Evolutionary conservation across 495 filamentous ascomycete genomes (phyloP).

Genomic region (Rhizodiscina lignyota): DNA sequence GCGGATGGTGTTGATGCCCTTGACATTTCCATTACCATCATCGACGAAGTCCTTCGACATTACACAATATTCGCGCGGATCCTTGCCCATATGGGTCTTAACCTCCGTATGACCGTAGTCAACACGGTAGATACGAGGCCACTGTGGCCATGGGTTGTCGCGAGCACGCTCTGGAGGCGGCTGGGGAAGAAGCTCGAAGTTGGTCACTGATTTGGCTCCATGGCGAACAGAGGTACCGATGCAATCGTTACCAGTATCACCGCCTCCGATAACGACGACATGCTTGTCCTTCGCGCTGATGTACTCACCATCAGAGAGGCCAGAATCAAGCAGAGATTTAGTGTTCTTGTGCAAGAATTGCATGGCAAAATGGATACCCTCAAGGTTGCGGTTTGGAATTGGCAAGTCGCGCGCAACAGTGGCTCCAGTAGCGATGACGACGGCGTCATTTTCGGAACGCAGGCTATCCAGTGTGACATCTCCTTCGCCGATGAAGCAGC

Average conservation of each 20-base stretch:
- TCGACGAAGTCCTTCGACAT: constrained; percentile 98
- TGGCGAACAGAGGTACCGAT: constrained; percentile 97
- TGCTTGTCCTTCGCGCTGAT: constrained; percentile 96
- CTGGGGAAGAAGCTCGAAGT: constrained; percentile 95
- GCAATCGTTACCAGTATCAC: constrained; percentile 98
- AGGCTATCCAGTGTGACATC: constrained; percentile 57
- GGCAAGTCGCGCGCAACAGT: constrained; percentile 94
- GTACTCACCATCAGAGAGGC: constrained; percentile 70
- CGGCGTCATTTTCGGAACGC: constrained; percentile 62
- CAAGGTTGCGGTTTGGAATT: constrained; percentile 76
- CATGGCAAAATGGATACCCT: constrained; percentile 97
- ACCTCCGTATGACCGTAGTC: constrained; percentile 97
- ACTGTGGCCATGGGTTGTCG: constrained; percentile 99
- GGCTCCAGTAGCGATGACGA: constrained; percentile 90
- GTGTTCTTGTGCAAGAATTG: constrained; percentile 97
- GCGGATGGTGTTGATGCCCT: constrained; percentile 92
- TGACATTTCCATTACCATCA: constrained; percentile 75
- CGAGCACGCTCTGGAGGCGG: constrained; percentile 84
- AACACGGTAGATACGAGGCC: constrained; percentile 95
- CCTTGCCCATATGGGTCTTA: constrained; percentile 92
- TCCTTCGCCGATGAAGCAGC: constrained; percentile 65
- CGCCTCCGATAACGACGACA: constrained; percentile 94
- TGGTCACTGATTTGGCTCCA: constrained; percentile 88
- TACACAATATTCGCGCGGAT: constrained; percentile 96
- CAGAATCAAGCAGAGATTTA: constrained; percentile 92